Conservation (phyloP, 768 basidiomycete genomes). For the Ramaria sp. region DNA sequence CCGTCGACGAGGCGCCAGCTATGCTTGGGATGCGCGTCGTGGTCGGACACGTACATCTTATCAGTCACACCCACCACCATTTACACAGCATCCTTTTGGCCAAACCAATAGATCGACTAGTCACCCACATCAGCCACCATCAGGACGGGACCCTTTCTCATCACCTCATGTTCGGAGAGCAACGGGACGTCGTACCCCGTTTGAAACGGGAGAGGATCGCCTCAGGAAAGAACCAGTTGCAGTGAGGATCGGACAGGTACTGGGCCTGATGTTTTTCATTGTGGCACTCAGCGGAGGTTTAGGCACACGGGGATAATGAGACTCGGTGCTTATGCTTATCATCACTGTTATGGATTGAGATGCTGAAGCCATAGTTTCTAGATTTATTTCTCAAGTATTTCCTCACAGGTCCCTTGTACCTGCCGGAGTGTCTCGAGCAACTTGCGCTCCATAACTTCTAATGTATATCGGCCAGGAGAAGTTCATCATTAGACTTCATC, state of each 20-base stretch:
- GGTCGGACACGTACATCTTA: background rate
- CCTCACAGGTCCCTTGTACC: too few relatives aligned
- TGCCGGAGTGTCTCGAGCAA: too few relatives aligned
- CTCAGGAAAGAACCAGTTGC: slow-evolving; percentile 14
- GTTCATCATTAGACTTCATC: too few relatives aligned
- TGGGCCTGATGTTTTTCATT: slow-evolving; percentile 20
- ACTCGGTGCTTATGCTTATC: too few relatives aligned
- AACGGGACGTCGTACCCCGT: slow-evolving; percentile 10
- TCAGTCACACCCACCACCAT: slow-evolving; percentile 5
- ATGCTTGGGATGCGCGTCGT: slow-evolving; percentile 22
- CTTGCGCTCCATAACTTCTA: too few relatives aligned
- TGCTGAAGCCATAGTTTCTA: too few relatives aligned
- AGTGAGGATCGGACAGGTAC: slow-evolving; percentile 18
- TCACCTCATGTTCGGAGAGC: slow-evolving; percentile 18
- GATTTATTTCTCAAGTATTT: too few relatives aligned
- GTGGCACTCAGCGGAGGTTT: slow-evolving; percentile 15
- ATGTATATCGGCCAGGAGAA: too few relatives aligned
- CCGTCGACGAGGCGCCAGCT: slow-evolving; percentile 24
- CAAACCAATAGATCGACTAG: background rate
- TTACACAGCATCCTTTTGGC: slow-evolving; percentile 10
- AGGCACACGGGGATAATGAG: background rate
- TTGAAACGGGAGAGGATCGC: slow-evolving; percentile 12
- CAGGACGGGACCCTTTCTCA: slow-evolving; percentile 16
- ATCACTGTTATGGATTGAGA: too few relatives aligned
- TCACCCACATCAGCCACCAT: slow-evolving; percentile 5